Conservation (phyloP, 1,284 basidiomycete species). For the Amylostereum chailletii region DNA sequence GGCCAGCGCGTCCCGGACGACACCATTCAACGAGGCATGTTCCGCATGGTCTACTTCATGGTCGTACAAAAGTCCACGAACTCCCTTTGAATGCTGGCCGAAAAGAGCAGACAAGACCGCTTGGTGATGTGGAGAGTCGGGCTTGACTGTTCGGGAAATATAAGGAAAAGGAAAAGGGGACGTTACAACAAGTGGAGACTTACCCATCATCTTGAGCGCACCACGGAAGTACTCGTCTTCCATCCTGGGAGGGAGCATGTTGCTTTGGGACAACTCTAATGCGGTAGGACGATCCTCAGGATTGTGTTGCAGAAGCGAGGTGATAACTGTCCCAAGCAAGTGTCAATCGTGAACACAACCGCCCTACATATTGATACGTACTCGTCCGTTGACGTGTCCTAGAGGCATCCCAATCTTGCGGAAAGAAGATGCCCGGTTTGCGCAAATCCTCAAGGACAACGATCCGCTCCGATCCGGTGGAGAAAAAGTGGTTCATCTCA, state of each 20-base stretch:
- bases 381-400: conserved; percentile 61
- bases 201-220: conserved; percentile 72
- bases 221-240: conserved; percentile 84
- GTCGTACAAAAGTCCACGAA: conserved; percentile 77
- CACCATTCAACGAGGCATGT: conserved; percentile 66
- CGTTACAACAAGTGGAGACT: conserved; percentile 15
- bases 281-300: conserved; percentile 78
- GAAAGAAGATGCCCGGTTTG: conserved; percentile 68
- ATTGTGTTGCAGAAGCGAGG: conserved; percentile 78
- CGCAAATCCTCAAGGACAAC: conserved; percentile 75
- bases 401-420: conserved; percentile 62
- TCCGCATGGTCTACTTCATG: conserved; percentile 61
- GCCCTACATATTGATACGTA: conserved; percentile 23
- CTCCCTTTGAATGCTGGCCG: conserved; percentile 56
- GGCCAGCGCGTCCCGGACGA: conserved; percentile 70
- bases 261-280: conserved; percentile 76
- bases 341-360: too few species aligned
- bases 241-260: conserved; percentile 64
- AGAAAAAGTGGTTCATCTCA: conserved; percentile 90
- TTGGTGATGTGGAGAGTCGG: conserved; percentile 66
- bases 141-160: conserved; percentile 40
- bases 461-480: conserved; percentile 84
- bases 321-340: conserved; percentile 48
- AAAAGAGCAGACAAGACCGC: conserved; percentile 66
- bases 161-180: conserved; percentile 1